Conservation (phyloP, 179 eudicot genomes). For the Silene coronaria region DNA sequence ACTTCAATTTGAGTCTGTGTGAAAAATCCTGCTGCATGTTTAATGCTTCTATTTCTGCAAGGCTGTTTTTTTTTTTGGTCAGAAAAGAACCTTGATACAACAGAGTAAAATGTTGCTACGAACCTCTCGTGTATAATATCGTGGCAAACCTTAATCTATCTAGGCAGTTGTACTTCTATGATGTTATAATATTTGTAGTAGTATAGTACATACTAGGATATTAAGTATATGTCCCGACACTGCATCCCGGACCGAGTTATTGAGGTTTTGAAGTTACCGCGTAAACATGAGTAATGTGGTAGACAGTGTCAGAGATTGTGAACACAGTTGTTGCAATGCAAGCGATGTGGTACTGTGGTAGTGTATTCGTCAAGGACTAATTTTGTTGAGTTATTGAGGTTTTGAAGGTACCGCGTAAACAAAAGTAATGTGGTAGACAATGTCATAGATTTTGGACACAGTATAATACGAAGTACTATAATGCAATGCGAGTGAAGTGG, state of each 20-base stretch:
- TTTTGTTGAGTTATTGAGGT: not conserved
- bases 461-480: too few relatives aligned
- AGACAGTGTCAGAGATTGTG: not conserved
- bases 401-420: not conserved
- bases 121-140: not conserved
- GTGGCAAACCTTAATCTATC: not conserved
- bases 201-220: not conserved
- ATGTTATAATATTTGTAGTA: not conserved
- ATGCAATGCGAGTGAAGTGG: not conserved
- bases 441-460: not conserved
- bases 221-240: not conserved
- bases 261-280: not conserved
- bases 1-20: conserved; percentile 12
- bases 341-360: too few relatives aligned
- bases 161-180: not conserved
- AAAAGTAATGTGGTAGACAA: not conserved
- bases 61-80: not conserved
- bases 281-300: not conserved
- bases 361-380: too few relatives aligned
- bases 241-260: not conserved
- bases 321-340: not conserved
- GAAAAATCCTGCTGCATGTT: not conserved
- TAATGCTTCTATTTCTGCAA: not conserved
- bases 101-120: not conserved
- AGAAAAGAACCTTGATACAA: conserved; percentile 4